Base-by-base conservation (phyloP, 148 eudicot genomes). In the Dianthus caryophyllus region DNA sequence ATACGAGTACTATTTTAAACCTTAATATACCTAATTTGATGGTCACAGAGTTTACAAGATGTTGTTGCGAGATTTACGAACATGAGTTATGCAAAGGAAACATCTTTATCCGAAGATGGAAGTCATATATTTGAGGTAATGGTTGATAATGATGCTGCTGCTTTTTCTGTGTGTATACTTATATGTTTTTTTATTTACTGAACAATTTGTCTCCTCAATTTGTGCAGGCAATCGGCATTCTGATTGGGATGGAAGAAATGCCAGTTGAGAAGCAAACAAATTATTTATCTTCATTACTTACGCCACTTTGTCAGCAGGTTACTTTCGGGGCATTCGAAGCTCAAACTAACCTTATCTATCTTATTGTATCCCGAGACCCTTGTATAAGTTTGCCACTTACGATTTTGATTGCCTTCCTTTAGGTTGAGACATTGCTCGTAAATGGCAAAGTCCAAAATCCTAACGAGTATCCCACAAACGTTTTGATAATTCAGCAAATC, bases 221-320 rank as follows among this genome's bases (percentile, higher is more conserved):
- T 56, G 60, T 24, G 14, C 71, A 94, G 99, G 99, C 97, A 36
- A 90, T 94, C 75, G 99, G 99, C 68, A 83, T 94, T 72, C 75
- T 94, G 69, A 88, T 90, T 70, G 99, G 99, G 66, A 88, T 90
- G 97, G 99, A 94, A 78, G 92, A 88, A 66, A 92, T 94, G 70
- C 87, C 89, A 10, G 71, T 75, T 44, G 85, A 83, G 73, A 94
- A 86, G 80, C 99, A 94, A 80, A 77, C 87, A 21, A 88, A 84
- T 38, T 90, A 83, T 67, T 90, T 94, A 18, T 80, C 97, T 17
- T 80, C 97, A 30, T 77, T 94, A 76, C 96, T 94, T 51, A 88
- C 84, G 50, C 99, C 99, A 73, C 93, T 94, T 67, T 86, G 96
- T 67, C 96, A 87, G 81, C 97, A 88, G 99, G 99, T 93, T 61